These are phyloP conservation scores for Hypoxylon fragiforme DNA, from an alignment of 495 filamentous ascomycete genomes.

Conservation along the genomic window DNA sequence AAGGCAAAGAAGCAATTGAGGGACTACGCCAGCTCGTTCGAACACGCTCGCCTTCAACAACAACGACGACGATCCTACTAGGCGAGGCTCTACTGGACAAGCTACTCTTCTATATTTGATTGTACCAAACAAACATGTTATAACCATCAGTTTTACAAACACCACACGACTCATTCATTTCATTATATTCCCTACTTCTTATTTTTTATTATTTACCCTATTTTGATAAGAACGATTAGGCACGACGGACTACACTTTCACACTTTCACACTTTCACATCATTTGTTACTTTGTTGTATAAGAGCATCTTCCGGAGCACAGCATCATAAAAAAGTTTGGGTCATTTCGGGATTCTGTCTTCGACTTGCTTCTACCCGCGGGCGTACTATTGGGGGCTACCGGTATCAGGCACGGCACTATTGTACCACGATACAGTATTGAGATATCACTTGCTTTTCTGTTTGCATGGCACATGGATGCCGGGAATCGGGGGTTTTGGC, in stretches of 20 bases:
- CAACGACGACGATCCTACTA: constrained; percentile 56
- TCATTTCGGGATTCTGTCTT: constrained; percentile 42
- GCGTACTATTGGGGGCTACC: constrained; percentile 40
- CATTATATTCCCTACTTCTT: no score
- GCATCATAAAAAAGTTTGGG: constrained; percentile 54
- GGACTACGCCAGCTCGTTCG: constrained; percentile 85
- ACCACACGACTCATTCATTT: constrained; percentile 45
- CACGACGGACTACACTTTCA: constrained; percentile 32
- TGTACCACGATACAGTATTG: constrained; percentile 42
- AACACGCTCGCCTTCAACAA: constrained; percentile 64
- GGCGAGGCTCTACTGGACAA: constrained; percentile 1
- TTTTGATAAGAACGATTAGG: constrained; percentile 33
- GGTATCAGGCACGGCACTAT: constrained; percentile 35
- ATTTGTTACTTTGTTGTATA: constrained; percentile 52
- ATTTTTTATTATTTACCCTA: constrained; percentile 21
- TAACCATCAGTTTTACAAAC: constrained; percentile 26
- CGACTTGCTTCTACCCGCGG: constrained; percentile 38
- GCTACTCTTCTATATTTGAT: no score
- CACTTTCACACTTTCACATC: constrained; percentile 34
- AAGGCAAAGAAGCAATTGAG: constrained; percentile 79
- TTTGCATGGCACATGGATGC: constrained; percentile 41
- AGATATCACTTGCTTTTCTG: constrained; percentile 43
- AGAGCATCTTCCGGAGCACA: constrained; percentile 58
- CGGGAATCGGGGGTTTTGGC: constrained; percentile 33
- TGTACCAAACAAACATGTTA: constrained; percentile 34